Evolutionary conservation across 1,284 basidiomycete species (phyloP).

Genomic region (Ustilago sp.): DNA sequence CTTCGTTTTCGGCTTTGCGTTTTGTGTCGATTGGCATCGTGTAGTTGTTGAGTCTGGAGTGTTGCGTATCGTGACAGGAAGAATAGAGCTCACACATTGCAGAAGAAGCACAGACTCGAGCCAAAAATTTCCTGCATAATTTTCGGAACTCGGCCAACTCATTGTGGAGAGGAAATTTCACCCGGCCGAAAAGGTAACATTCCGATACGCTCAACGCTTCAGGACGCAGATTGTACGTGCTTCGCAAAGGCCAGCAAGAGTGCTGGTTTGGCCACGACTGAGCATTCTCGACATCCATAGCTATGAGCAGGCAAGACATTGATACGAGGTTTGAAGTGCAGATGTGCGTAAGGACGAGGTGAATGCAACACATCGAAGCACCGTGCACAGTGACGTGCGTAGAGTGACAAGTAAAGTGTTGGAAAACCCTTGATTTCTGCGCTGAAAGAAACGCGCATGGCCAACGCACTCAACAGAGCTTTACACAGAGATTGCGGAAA

Average conservation of each 20-base stretch:
- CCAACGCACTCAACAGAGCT: background rate
- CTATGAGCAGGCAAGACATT: background rate
- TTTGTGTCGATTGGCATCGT: conserved; percentile 44
- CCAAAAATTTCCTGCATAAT: conserved; percentile 16
- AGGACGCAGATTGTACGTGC: background rate
- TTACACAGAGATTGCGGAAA: background rate
- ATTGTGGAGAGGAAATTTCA: conserved; percentile 17
- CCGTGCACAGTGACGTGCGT: conserved; percentile 29
- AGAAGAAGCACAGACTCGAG: conserved; percentile 8
- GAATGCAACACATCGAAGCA: conserved; percentile 20
- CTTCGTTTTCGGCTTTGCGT: conserved; percentile 46
- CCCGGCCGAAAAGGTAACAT: conserved; percentile 13
- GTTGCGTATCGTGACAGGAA: background rate
- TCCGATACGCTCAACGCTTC: background rate
- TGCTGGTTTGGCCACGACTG: no score
- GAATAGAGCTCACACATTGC: background rate
- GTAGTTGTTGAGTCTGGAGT: background rate
- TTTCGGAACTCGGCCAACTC: conserved; percentile 20
- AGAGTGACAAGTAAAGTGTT: background rate
- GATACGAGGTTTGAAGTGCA: background rate
- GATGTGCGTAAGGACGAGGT: background rate
- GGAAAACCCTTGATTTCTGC: conserved; percentile 3
- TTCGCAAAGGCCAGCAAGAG: no score
- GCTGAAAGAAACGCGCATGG: conserved; percentile 1
- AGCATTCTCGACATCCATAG: no score